phyloP scores from a whole-genome alignment of 2,329 filamentous ascomycete genomes.

The Zasmidium cellare region DNA sequence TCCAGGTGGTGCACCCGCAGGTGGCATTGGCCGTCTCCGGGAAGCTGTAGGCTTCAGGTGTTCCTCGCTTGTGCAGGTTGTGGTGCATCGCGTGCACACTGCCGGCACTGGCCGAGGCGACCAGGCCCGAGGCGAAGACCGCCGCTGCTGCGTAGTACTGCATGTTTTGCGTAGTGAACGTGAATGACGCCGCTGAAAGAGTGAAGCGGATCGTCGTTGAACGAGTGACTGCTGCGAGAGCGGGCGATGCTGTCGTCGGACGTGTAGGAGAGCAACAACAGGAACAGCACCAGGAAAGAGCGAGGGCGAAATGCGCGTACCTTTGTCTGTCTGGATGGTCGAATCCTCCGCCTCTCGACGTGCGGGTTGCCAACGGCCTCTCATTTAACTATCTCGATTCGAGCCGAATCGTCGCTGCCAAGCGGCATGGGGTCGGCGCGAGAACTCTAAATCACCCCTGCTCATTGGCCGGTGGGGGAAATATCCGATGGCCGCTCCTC shows the following conservation, averaged over 20 bases:
- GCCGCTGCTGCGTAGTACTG: conserved; percentile 17
- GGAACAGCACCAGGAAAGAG: background rate
- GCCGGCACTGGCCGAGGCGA: conserved; percentile 21
- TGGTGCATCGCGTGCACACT: conserved; percentile 17
- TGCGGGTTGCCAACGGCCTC: background rate
- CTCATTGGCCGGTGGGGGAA: background rate
- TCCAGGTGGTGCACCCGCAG: conserved; percentile 74
- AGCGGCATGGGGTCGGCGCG: background rate
- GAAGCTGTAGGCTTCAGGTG: conserved; percentile 1
- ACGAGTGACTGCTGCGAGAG: conserved; percentile 16
- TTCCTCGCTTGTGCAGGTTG: conserved; percentile 20
- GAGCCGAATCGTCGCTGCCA: background rate
- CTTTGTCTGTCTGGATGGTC: background rate
- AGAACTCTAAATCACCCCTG: background rate
- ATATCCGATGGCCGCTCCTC: background rate
- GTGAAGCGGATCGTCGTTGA: conserved; percentile 25
- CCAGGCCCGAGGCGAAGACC: conserved; percentile 16
- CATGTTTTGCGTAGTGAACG: conserved; percentile 18
- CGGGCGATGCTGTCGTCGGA: conserved; percentile 3
- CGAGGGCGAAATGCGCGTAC: background rate
- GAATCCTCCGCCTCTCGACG: background rate
- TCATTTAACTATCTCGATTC: background rate
- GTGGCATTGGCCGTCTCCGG: conserved; percentile 16
- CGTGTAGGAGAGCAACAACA: background rate
- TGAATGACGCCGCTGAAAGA: conserved; percentile 25